Conservation (phyloP, 1,284 basidiomycete genomes). For the Quambalaria eucalypti region DNA sequence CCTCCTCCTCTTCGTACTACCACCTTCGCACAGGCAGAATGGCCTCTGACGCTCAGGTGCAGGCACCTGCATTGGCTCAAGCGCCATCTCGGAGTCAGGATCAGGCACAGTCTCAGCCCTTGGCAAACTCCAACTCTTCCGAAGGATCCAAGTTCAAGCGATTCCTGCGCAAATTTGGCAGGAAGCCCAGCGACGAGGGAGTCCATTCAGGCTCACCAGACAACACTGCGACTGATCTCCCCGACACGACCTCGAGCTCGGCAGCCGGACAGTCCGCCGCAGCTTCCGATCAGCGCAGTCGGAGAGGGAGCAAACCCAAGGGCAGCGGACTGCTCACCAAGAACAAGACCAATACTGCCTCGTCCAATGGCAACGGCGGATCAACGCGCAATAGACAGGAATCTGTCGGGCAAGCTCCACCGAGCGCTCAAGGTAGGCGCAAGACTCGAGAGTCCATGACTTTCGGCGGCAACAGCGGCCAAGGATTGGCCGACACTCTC, state of each 20-base stretch:
- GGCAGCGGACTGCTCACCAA: neutral
- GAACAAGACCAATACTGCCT: neutral
- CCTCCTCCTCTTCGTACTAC: too few relatives aligned
- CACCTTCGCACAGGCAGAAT: too few relatives aligned
- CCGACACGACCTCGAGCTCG: neutral
- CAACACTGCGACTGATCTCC: neutral
- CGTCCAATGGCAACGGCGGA: neutral
- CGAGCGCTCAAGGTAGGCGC: conserved; percentile 2
- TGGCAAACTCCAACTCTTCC: neutral
- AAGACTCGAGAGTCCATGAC: conserved; percentile 12
- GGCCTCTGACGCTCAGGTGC: too few relatives aligned
- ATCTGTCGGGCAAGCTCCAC: conserved; percentile 6
- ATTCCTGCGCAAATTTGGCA: conserved; percentile 29
- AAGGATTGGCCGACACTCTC: conserved; percentile 24
- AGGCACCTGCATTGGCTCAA: too few relatives aligned
- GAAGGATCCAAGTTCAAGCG: conserved; percentile 7
- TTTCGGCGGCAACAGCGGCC: conserved; percentile 8
- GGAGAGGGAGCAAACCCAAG: conserved; percentile 4
- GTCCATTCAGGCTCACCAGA: too few relatives aligned
- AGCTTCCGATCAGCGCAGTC: too few relatives aligned
- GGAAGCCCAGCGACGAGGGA: conserved; percentile 13
- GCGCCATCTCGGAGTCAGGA: too few relatives aligned
- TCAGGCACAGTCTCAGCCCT: neutral
- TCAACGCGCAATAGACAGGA: conserved; percentile 5
- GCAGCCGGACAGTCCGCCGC: neutral